phyloP scores from a whole-genome alignment of 2,329 filamentous ascomycete genomes.

The Harringtonia aguacate region DNA sequence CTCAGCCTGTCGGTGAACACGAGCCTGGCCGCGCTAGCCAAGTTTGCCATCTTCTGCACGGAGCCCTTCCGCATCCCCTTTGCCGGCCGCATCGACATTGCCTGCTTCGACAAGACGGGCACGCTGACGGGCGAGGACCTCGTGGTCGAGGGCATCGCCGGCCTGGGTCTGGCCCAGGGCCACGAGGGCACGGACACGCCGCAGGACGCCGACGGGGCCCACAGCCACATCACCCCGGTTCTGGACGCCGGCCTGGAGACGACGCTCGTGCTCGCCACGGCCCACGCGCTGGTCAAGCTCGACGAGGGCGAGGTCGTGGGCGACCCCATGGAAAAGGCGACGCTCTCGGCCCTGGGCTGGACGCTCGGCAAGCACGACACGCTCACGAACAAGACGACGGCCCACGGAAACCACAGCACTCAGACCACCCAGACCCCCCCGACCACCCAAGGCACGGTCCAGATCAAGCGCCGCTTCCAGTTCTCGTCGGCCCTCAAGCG shows the following conservation, averaged over 20 bases:
- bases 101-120: conserved; percentile 98
- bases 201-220: conserved; percentile 68
- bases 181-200: conserved; percentile 48
- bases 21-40: conserved; percentile 85
- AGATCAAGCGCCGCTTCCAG: conserved; percentile 94
- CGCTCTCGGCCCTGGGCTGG: conserved; percentile 82
- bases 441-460: conserved; percentile 61
- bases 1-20: conserved; percentile 96
- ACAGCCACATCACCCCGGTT: conserved; percentile 66
- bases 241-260: conserved; percentile 66
- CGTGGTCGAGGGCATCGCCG: conserved; percentile 93
- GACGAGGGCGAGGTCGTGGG: conserved; percentile 96
- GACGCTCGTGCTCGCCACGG: conserved; percentile 85
- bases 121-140: conserved; percentile 94
- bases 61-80: conserved; percentile 98
- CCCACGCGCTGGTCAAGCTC: conserved; percentile 88
- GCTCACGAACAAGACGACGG: conserved; percentile 55
- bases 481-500: conserved; percentile 95
- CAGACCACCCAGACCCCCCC: conserved; percentile 33
- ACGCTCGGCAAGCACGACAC: conserved; percentile 81
- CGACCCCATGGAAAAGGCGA: conserved; percentile 98
- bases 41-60: conserved; percentile 95
- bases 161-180: conserved; percentile 59
- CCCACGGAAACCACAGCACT: no score
- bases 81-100: conserved; percentile 87